Conservation (phyloP, 805 yeast species). For the Sugiyamaella valdiviana region DNA sequence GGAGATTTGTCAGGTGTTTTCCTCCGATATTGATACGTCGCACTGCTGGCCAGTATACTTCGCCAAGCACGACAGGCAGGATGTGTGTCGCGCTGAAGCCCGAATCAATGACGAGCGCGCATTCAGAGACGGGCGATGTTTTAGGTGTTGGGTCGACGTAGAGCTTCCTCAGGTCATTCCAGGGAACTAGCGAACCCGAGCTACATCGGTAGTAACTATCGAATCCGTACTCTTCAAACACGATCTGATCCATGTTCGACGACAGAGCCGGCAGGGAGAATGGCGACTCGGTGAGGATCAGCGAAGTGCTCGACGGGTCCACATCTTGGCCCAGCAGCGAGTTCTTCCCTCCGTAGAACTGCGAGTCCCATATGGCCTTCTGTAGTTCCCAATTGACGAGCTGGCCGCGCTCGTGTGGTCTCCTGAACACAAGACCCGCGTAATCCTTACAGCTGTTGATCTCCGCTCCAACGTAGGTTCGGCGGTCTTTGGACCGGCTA, state of each 20-base stretch:
- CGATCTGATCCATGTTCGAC: constrained; percentile 79
- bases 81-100: constrained; percentile 87
- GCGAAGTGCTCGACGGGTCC: constrained; percentile 45
- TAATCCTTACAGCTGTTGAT: constrained; percentile 58
- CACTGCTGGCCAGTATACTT: constrained; percentile 69
- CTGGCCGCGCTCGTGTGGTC: constrained; percentile 89
- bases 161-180: constrained; percentile 39
- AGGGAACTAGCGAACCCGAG: constrained; percentile 44
- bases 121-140: constrained; percentile 40
- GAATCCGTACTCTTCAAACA: constrained; percentile 91
- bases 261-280: constrained; percentile 76
- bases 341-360: constrained; percentile 43
- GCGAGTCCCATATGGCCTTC: constrained; percentile 84
- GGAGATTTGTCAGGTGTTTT: constrained; percentile 67
- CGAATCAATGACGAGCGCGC: constrained; percentile 74
- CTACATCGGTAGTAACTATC: constrained; percentile 61
- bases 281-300: constrained; percentile 75
- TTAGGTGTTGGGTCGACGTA: constrained; percentile 20
- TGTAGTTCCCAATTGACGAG: constrained; percentile 87
- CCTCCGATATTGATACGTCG: constrained; percentile 84
- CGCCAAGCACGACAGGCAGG: constrained; percentile 75
- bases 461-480: constrained; percentile 67
- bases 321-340: constrained; percentile 22
- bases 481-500: constrained; percentile 68
- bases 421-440: constrained; percentile 62